phyloP scores from a whole-genome alignment of 805 yeast species.

The Groenewaldozyma tartarivorans region DNA sequence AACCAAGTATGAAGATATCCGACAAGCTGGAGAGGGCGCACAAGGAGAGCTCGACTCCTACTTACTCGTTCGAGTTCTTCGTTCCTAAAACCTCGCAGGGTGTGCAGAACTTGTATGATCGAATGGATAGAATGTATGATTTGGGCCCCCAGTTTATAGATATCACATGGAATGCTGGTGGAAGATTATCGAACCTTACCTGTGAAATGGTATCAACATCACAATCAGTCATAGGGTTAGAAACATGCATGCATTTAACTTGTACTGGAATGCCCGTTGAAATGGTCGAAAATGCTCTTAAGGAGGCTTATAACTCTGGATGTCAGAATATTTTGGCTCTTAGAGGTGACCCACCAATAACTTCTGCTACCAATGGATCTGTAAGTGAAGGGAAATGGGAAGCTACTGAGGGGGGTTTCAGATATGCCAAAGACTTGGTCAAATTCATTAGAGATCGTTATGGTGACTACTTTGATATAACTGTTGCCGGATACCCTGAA shows the following conservation, averaged over 20 bases:
- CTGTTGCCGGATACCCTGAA: conserved; percentile 96
- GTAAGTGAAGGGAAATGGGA: conserved; percentile 22
- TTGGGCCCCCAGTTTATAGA: conserved; percentile 86
- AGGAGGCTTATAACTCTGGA: conserved; percentile 79
- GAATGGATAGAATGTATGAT: conserved; percentile 96
- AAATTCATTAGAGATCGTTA: conserved; percentile 62
- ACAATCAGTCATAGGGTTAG: conserved; percentile 81
- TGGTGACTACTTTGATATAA: conserved; percentile 87
- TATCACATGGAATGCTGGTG: conserved; percentile 99
- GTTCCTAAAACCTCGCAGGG: conserved; percentile 97
- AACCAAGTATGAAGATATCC: conserved; percentile 35
- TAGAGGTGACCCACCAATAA: conserved; percentile 84
- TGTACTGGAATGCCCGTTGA: conserved; percentile 88
- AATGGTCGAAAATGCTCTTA: conserved; percentile 74
- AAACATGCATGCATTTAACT: conserved; percentile 96
- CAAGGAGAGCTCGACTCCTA: conserved; percentile 33
- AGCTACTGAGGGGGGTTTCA: conserved; percentile 64
- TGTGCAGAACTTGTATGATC: conserved; percentile 87
- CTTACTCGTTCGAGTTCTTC: conserved; percentile 93
- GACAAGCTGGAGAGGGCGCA: conserved; percentile 37
- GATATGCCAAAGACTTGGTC: conserved; percentile 81
- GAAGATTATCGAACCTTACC: conserved; percentile 71
- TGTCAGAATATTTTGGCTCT: conserved; percentile 92
- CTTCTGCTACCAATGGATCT: conserved; percentile 32
- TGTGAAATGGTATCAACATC: conserved; percentile 88